Percentiles rank a stretch among this genome's conserved stretches.
Conservation (phyloP, 805 yeast species). For the Jamesozyma piceae region DNA sequence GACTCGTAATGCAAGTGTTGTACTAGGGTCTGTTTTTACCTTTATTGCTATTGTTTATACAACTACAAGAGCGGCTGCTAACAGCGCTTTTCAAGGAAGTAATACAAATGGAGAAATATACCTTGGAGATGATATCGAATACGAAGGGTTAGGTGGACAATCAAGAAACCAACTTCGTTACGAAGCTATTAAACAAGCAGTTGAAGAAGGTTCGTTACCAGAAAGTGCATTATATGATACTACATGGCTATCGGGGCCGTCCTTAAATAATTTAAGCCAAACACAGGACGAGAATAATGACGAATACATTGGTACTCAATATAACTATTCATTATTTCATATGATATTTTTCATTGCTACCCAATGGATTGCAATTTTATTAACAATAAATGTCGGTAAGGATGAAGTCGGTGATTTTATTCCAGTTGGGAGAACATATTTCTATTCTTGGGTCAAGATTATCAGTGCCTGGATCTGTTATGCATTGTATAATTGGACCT, state of each 20-base stretch:
- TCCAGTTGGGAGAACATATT: conserved; percentile 95
- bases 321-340: conserved; percentile 83
- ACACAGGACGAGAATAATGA: conserved; percentile 32
- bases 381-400: conserved; percentile 83
- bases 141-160: conserved; percentile 36
- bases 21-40: conserved; percentile 87
- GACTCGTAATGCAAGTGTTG: conserved; percentile 78
- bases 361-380: conserved; percentile 88
- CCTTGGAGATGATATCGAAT: conserved; percentile 28
- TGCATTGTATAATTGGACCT: conserved; percentile 77
- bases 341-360: conserved; percentile 89
- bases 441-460: conserved; percentile 90
- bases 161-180: conserved; percentile 64
- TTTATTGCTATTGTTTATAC: conserved; percentile 94
- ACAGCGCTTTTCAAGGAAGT: conserved; percentile 49
- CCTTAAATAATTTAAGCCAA: conserved; percentile 1
- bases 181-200: conserved; percentile 86
- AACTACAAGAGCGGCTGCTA: conserved; percentile 92
- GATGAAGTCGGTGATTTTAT: conserved; percentile 81
- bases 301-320: conserved; percentile 66
- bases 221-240: conserved; percentile 79
- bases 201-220: conserved; percentile 91
- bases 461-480: conserved; percentile 89
- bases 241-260: conserved; percentile 37
- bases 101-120: conserved; percentile 31